Percentiles rank a stretch among this genome's conserved stretches.
These are phyloP conservation scores for Blastobotrys petasosporus DNA, from an alignment of 1,139 yeast species.

Conservation along the genomic window DNA sequence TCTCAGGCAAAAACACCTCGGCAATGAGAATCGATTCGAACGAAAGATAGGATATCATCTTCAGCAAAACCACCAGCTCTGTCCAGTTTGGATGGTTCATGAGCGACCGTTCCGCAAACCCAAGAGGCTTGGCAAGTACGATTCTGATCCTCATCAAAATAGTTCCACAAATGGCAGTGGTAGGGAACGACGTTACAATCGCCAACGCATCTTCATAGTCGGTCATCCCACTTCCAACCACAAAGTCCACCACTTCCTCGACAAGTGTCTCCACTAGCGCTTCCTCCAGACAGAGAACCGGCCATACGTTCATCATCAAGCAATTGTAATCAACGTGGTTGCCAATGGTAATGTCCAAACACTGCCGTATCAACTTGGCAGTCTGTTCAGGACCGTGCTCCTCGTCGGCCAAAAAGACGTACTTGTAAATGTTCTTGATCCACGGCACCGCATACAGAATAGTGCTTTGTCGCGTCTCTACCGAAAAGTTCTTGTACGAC, in stretches of 20 bases:
- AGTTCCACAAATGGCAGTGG: conserved; percentile 66
- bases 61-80: conserved; percentile 65
- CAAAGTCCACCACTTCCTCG: conserved; percentile 62
- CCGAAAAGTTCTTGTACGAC: conserved; percentile 43
- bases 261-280: conserved; percentile 53
- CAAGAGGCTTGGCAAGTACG: conserved; percentile 44
- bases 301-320: conserved; percentile 65
- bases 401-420: conserved; percentile 43
- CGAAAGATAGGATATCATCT: conserved; percentile 59
- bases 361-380: conserved; percentile 55
- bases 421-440: conserved; percentile 61
- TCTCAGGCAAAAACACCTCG: conserved; percentile 65
- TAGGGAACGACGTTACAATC: conserved; percentile 58
- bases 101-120: conserved; percentile 33
- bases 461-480: conserved; percentile 39
- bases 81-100: conserved; percentile 62
- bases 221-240: conserved; percentile 69
- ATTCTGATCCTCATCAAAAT: conserved; percentile 49
- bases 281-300: conserved; percentile 56
- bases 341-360: conserved; percentile 52
- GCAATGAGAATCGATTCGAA: conserved; percentile 67
- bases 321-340: conserved; percentile 41
- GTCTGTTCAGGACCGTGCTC: conserved; percentile 55
- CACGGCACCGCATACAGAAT: conserved; percentile 65
- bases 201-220: conserved; percentile 44